A percentile compares a stretch with the other conserved stretches of the same genome.
phyloP scores from a whole-genome alignment of 106 monocot species.

The Vanilla planifolia region DNA sequence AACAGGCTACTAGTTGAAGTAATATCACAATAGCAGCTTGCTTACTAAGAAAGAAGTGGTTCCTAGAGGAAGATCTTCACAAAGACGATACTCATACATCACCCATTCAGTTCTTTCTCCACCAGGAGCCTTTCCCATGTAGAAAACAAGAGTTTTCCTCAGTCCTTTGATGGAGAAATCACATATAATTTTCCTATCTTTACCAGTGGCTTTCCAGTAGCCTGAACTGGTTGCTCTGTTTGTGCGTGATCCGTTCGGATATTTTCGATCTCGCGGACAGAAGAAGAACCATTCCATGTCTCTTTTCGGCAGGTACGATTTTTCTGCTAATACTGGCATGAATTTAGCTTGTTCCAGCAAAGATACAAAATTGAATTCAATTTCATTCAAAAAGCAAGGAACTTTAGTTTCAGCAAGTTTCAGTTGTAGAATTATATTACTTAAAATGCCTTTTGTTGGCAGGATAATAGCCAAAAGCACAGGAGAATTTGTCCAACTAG shows the following conservation, averaged over 20 bases:
- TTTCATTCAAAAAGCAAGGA: too few species aligned
- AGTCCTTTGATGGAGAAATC: conserved; percentile 40
- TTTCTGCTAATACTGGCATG: conserved; percentile 34
- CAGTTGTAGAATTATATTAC: too few species aligned
- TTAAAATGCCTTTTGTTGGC: too few species aligned
- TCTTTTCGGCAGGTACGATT: conserved; percentile 81
- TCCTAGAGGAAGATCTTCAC: conserved; percentile 53
- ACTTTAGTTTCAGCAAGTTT: too few species aligned
- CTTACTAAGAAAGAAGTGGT: conserved; percentile 57
- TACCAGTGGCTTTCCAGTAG: conserved; percentile 91
- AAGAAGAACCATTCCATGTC: conserved; percentile 97
- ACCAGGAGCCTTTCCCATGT: conserved; percentile 75
- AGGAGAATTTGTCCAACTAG: too few species aligned
- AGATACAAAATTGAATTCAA: not conserved
- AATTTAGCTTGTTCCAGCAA: not conserved
- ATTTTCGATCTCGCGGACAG: conserved; percentile 78
- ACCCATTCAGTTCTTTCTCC: conserved; percentile 89
- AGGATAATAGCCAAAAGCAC: too few species aligned
- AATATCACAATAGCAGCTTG: too few species aligned
- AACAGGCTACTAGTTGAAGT: not conserved
- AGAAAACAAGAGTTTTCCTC: conserved; percentile 89
- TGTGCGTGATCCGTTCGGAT: conserved; percentile 82
- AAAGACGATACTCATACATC: conserved; percentile 90
- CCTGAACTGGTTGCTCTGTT: conserved; percentile 74
- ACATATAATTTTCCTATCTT: conserved; percentile 68